phyloP scores from a whole-genome alignment of 2,329 filamentous ascomycete species.

The Aspergillus arachidicola region DNA sequence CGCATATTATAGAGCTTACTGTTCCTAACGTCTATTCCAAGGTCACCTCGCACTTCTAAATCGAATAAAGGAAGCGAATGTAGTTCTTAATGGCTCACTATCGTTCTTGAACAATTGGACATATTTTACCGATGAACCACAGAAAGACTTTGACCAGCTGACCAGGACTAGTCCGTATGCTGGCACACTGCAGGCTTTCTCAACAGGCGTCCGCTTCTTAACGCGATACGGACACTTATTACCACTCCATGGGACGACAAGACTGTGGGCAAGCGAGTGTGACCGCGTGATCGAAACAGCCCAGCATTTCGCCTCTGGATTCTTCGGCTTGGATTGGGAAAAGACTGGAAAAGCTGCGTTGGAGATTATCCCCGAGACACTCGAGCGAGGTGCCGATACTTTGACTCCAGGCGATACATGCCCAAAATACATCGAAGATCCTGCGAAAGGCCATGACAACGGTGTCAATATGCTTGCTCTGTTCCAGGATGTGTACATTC shows the following conservation, averaged over 20 bases:
- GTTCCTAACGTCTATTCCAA: constrained; percentile 2
- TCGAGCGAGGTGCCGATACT: constrained; percentile 55
- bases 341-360: constrained; percentile 41
- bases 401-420: constrained; percentile 58
- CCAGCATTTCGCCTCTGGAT: constrained; percentile 55
- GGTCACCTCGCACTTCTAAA: constrained; percentile 54
- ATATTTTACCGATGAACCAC: constrained; percentile 54
- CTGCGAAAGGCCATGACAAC: constrained; percentile 50
- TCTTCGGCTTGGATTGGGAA: constrained; percentile 57
- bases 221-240: constrained; percentile 57
- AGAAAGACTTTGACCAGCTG: constrained; percentile 54
- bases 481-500: constrained; percentile 54
- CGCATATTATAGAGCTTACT: not conserved
- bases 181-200: constrained; percentile 57
- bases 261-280: constrained; percentile 59
- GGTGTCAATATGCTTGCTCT: constrained; percentile 51
- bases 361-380: constrained; percentile 56
- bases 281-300: constrained; percentile 60
- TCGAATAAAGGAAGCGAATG: constrained; percentile 46
- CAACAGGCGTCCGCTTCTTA: constrained; percentile 56
- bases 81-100: constrained; percentile 52
- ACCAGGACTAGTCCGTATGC: constrained; percentile 60
- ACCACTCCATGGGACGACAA: constrained; percentile 31
- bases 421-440: constrained; percentile 40
- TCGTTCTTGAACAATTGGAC: constrained; percentile 58